phyloP scores from a whole-genome alignment of 2,329 filamentous ascomycete species.

The Aspergillus neotritici region DNA sequence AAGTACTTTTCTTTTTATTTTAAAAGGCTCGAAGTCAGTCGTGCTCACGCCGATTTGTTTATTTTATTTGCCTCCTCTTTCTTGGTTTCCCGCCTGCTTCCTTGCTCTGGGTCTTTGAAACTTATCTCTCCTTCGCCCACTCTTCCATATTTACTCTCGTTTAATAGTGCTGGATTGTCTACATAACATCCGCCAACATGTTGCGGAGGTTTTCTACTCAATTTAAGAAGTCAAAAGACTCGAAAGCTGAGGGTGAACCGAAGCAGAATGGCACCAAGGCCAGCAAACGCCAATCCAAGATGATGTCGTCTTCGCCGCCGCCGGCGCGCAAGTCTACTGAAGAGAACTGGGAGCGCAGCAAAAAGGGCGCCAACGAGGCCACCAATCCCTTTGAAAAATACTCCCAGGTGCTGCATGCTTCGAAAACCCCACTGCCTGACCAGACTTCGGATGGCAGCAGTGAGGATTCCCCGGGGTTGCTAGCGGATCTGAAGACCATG shows the following conservation, averaged over 20 bases:
- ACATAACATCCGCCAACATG: slow-evolving; percentile 25
- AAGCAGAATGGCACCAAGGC: slow-evolving; percentile 26
- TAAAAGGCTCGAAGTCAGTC: too few relatives aligned
- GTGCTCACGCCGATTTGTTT: too few relatives aligned
- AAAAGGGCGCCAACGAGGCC: slow-evolving; percentile 32
- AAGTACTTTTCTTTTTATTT: too few relatives aligned
- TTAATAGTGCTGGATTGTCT: neutral
- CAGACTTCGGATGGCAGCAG: slow-evolving; percentile 60
- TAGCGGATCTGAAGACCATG: slow-evolving; percentile 55
- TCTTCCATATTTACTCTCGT: neutral
- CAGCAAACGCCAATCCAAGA: slow-evolving; percentile 32
- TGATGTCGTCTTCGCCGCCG: slow-evolving; percentile 3
- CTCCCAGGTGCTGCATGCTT: slow-evolving; percentile 48
- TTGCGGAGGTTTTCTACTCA: slow-evolving; percentile 37
- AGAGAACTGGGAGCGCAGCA: slow-evolving; percentile 28
- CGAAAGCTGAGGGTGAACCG: slow-evolving; percentile 31
- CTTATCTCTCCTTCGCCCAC: neutral
- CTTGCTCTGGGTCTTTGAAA: neutral
- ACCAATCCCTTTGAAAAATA: slow-evolving; percentile 40
- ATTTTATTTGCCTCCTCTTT: neutral
- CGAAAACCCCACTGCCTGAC: slow-evolving; percentile 57
- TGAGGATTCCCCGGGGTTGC: slow-evolving; percentile 48
- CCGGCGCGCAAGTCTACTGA: slow-evolving; percentile 20
- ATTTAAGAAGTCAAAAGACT: slow-evolving; percentile 36
- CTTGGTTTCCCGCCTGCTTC: neutral